Base-by-base conservation (phyloP, 208 protist genomes). In the Vickermania ingenoplastis region DNA sequence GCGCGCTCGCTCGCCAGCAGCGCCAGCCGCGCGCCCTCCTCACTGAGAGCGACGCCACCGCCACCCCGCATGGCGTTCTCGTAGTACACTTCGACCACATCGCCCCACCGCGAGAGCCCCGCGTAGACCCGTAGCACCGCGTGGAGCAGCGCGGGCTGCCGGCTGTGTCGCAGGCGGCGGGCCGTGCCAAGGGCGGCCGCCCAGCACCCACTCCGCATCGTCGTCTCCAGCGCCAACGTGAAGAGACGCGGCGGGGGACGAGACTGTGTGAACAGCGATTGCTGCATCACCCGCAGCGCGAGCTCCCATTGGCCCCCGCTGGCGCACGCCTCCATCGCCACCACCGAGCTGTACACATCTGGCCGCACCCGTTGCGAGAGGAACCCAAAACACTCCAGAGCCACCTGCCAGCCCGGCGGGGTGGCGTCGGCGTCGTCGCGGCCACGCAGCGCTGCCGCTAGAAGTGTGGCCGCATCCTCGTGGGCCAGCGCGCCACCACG, bases 1-100 rank as follows among this genome's bases (percentile, higher is more conserved):
- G 73, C 81, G 25, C 74, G 69, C 55, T 80, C 66, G 65, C 79
- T 82, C 1, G 82, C 86, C 14, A 66, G 57, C 24, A 90, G 69
- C 23, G 78, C 86, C n/a, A 90, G 61, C 11, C 36, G 36, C 36
- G 17, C 11, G 36, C 7, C 36, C 57, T 79, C 69, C 21, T 88
- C 67, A 25, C 75, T 77, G 49, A 75, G 71, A 53, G 88, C 82
- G 4, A 81, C 64, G 28, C 74, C 79, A 7, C 75, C 59, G 55
- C 88, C 41, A 2, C 86, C 86, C 27, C 72, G 75, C 52, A 63
- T 67, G 14, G 73, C 69, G 62, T 74, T 82, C 23, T 79, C 69
- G 68, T 86, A 86, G 48, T 90, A 89, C 61, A 77, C 88, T 45
- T 72, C 71, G 28, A 88, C 80, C 22, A 82, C 86, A 53, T 86